Evolutionary conservation across 2,329 filamentous ascomycete species (phyloP), one percentile per base, ranked within the genome.

Genomic region (Lachnellula occidentalis): DNA sequence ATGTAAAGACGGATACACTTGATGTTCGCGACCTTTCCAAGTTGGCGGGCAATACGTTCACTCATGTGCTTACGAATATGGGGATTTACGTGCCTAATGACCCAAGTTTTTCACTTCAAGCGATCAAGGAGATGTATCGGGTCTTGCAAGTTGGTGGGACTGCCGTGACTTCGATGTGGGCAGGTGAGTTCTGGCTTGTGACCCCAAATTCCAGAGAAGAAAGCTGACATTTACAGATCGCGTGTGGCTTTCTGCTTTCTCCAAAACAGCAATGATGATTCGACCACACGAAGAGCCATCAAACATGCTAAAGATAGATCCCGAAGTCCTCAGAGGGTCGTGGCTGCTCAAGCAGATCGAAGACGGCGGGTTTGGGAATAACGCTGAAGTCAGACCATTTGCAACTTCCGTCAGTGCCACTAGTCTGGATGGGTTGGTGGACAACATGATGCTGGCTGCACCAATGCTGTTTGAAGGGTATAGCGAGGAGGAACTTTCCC

Each of bases 31-130:
- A 83, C 66, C 50, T 59, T n/a, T 77, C 78, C 66, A 86, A 80
- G n/a, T 78, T 96, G 53, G 92, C 96, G 70, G 79, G 96, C 5
- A 96, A 96, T 75, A 96, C 92, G 0, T 92, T 97, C 7, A 89
- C 91, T 0, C 97, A 97, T 67, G 50, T 49, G 12, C 45, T 58
- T 22, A 56, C 47, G 12, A 58, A 58, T 34, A 34, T 58, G 14
- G 56, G 56, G 15, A 27, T 56, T 36, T 50, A 48, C 6, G 19
- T 54, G 15, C 50, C 53, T 27, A 51, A 50, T 36, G 48, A 50
- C 24, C n/a, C 27, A n/a, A 41, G 92, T 88, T 74, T 92, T 95
- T 67, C 37, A 46, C 34, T 12, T 15, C 5, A 48, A 37, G 27
- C 47, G 48, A 21, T 37, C 42, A 43, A 51, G 46, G 56, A 55